phyloP scores from a whole-genome alignment of 2,329 filamentous ascomycete species.

The Cryphonectria parasitica region DNA sequence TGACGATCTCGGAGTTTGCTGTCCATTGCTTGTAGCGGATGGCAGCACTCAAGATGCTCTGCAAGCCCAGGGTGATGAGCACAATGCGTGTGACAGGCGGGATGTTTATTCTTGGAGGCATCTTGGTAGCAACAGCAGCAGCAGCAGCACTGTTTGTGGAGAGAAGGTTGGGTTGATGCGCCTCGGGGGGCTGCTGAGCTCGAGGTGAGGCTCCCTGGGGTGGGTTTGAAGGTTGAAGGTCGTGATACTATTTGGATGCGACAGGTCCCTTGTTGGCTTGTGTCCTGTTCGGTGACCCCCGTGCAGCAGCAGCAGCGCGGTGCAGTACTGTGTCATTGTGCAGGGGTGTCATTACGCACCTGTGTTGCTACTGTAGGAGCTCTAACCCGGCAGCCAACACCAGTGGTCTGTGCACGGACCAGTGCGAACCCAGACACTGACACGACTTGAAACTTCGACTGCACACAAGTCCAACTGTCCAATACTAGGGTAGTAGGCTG shows the following conservation, averaged over 20 bases:
- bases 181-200: not conserved
- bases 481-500: too few species aligned
- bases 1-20: constrained; percentile 66
- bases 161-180: not conserved
- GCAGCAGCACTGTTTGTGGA: not conserved
- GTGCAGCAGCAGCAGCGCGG: too few species aligned
- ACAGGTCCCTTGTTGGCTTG: constrained; percentile 20
- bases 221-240: not conserved
- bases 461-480: too few species aligned
- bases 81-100: constrained; percentile 87
- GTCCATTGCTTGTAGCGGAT: constrained; percentile 75
- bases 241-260: constrained; percentile 3
- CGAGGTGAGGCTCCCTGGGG: constrained; percentile 6
- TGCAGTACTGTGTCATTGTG: not conserved
- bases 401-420: not conserved
- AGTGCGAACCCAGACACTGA: not conserved
- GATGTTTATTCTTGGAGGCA: constrained; percentile 87
- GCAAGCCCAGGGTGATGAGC: constrained; percentile 72
- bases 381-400: not conserved
- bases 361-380: not conserved
- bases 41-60: constrained; percentile 81
- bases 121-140: constrained; percentile 41
- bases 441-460: too few species aligned
- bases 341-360: not conserved
- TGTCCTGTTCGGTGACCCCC: not conserved